Percentiles rank a stretch among this genome's conserved stretches.
These are phyloP conservation scores for Penicillium sp. DNA, from an alignment of 2,329 filamentous ascomycete species.

Conservation along the genomic window DNA sequence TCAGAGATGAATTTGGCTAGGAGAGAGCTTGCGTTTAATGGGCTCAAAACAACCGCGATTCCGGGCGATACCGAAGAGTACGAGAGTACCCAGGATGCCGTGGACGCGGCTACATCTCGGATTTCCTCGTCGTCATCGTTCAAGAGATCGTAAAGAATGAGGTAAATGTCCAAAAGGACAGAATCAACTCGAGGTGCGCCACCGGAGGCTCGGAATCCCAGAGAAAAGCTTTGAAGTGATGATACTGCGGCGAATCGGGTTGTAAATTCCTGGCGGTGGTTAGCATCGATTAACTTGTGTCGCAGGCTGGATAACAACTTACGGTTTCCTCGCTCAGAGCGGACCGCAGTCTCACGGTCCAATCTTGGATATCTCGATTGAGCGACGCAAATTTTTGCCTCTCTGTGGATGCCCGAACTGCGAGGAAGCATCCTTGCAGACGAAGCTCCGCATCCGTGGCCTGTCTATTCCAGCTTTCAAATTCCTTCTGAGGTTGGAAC, in stretches of 20 bases:
- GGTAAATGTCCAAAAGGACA: conserved; percentile 59
- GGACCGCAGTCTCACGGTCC: conserved; percentile 41
- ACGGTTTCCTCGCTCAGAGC: conserved; percentile 49
- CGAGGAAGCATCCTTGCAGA: conserved; percentile 43
- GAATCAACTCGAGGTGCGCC: conserved; percentile 26
- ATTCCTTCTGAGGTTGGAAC: conserved; percentile 29
- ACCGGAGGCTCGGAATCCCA: conserved; percentile 46
- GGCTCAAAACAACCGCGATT: conserved; percentile 45
- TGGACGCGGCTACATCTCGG: conserved; percentile 63
- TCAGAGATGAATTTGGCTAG: conserved; percentile 41
- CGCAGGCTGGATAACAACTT: conserved; percentile 19
- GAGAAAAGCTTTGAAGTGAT: conserved; percentile 40
- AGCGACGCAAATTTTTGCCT: conserved; percentile 16
- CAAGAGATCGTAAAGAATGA: conserved; percentile 74
- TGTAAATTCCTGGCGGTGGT: conserved; percentile 39
- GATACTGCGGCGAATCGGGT: conserved; percentile 42
- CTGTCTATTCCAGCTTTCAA: conserved; percentile 39
- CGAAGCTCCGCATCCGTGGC: conserved; percentile 42
- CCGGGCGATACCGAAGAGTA: conserved; percentile 35
- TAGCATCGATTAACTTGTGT: conserved; percentile 8
- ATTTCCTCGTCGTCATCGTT: conserved; percentile 94
- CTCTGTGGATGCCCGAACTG: conserved; percentile 25
- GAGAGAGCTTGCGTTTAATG: conserved; percentile 53
- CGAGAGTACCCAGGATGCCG: conserved; percentile 43
- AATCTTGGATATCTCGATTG: conserved; percentile 32